Evolutionary conservation across 495 filamentous ascomycete species (phyloP).

Genomic region (Cercophora newfieldiana): DNA sequence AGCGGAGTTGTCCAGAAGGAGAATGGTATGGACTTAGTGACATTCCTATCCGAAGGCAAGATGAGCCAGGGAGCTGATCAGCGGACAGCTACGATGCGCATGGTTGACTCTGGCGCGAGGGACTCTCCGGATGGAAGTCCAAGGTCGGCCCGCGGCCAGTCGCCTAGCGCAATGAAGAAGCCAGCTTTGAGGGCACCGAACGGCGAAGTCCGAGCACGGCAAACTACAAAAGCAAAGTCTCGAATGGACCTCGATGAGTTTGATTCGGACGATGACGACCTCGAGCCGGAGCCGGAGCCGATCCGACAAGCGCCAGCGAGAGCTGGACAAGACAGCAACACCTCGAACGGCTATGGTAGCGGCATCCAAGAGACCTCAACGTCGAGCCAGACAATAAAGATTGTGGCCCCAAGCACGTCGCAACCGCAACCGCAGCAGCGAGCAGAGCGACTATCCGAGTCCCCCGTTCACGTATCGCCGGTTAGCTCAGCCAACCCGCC

Average conservation of each 20-base stretch:
- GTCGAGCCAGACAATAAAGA: conserved; percentile 27
- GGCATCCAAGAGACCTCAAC: conserved; percentile 25
- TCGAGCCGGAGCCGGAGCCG: conserved; percentile 30
- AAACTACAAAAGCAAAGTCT: conserved; percentile 51
- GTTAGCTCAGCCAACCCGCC: conserved; percentile 53
- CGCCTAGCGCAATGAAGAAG: conserved; percentile 21
- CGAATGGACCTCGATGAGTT: conserved; percentile 54
- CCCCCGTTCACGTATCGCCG: conserved; percentile 72
- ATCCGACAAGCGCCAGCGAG: conserved; percentile 19
- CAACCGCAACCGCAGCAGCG: conserved; percentile 29
- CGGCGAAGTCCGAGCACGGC: conserved; percentile 48
- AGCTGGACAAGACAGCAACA: conserved; percentile 25
- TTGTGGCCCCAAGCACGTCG: conserved; percentile 13
- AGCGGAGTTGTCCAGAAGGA: conserved; percentile 24
- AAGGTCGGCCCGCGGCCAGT: conserved; percentile 22
- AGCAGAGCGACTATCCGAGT: conserved; percentile 66
- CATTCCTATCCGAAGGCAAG: conserved; percentile 40
- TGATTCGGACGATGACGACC: conserved; percentile 48
- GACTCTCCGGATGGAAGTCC: conserved; percentile 40
- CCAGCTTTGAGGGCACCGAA: conserved; percentile 33
- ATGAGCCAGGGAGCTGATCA: conserved; percentile 46
- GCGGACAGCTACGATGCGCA: conserved; percentile 57
- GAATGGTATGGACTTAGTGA: conserved; percentile 32
- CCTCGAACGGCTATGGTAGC: conserved; percentile 30
- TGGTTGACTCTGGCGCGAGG: conserved; percentile 57